These are phyloP conservation scores for Lentinula edodes DNA, from an alignment of 768 basidiomycete genomes.

Conservation along the genomic window DNA sequence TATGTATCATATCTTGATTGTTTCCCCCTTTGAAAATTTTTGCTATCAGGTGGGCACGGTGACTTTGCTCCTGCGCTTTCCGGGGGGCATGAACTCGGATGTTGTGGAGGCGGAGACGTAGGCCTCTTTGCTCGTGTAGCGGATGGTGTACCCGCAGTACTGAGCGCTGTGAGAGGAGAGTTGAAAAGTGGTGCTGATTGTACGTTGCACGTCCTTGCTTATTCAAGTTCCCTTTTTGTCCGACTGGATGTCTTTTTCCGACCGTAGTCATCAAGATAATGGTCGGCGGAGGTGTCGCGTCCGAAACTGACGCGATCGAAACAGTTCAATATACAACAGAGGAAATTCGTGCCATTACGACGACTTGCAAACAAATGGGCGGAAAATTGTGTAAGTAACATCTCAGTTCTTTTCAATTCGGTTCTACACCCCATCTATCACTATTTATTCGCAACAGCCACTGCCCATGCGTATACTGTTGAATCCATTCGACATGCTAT, in stretches of 20 bases:
- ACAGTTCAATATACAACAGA: constrained; percentile 36
- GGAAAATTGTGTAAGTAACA: constrained; percentile 25
- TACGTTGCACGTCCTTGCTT: neutral
- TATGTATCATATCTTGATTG: neutral
- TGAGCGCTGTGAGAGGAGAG: constrained; percentile 30
- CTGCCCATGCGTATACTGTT: constrained; percentile 29
- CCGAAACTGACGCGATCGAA: constrained; percentile 37
- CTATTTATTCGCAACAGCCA: constrained; percentile 11
- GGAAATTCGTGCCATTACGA: constrained; percentile 37
- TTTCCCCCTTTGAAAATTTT: neutral
- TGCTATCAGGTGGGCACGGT: constrained; percentile 29
- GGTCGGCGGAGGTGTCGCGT: constrained; percentile 36
- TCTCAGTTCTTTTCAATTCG: neutral
- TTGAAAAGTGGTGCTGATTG: constrained; percentile 34
- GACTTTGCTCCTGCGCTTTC: constrained; percentile 20
- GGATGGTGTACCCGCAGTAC: constrained; percentile 32
- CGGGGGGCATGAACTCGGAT: constrained; percentile 18
- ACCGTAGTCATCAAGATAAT: constrained; percentile 30
- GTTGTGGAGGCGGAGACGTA: constrained; percentile 27
- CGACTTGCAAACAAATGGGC: constrained; percentile 36
- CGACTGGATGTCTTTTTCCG: neutral
- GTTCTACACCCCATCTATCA: no score
- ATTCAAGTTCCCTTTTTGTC: neutral
- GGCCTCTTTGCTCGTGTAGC: constrained; percentile 23
- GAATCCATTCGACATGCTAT: constrained; percentile 38